Evolutionary conservation across 306 rosid genomes (phyloP).

Genomic region (Prunus davidiana): DNA sequence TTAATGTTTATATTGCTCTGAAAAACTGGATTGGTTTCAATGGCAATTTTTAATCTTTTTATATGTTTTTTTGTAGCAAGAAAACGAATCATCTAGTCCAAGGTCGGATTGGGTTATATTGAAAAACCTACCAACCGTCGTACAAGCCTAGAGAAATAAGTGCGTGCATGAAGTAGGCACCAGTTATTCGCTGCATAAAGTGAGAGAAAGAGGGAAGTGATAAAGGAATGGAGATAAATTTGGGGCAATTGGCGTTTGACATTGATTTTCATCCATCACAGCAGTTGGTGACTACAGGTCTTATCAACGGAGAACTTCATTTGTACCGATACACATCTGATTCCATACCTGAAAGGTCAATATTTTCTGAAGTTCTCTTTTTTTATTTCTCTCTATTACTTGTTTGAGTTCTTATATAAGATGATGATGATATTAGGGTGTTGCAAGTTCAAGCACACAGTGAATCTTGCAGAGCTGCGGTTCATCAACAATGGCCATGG

Average conservation of each 20-base stretch:
- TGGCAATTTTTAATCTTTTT: background rate
- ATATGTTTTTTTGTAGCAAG: background rate
- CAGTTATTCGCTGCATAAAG: background rate
- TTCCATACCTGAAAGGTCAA: conserved; percentile 52
- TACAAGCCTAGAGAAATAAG: background rate
- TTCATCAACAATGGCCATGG: conserved; percentile 79
- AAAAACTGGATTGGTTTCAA: background rate
- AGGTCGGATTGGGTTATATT: background rate
- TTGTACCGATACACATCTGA: conserved; percentile 61
- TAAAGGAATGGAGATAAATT: conserved; percentile 56
- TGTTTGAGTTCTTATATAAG: background rate
- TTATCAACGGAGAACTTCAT: conserved; percentile 64
- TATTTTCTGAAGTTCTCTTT: background rate
- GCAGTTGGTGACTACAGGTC: conserved; percentile 53
- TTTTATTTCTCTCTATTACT: background rate
- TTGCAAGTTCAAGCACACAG: conserved; percentile 75
- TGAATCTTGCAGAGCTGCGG: conserved; percentile 81
- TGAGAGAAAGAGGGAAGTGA: background rate
- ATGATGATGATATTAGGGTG: conserved; percentile 31
- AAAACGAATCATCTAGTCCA: background rate
- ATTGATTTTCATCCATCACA: conserved; percentile 78
- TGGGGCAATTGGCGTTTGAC: conserved; percentile 68
- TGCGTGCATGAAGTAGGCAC: background rate
- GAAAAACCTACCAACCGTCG: background rate
- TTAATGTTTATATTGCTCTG: background rate